Evolutionary conservation across 164 flowering plant species (phyloP).

Genomic region (Protea cynaroides): DNA sequence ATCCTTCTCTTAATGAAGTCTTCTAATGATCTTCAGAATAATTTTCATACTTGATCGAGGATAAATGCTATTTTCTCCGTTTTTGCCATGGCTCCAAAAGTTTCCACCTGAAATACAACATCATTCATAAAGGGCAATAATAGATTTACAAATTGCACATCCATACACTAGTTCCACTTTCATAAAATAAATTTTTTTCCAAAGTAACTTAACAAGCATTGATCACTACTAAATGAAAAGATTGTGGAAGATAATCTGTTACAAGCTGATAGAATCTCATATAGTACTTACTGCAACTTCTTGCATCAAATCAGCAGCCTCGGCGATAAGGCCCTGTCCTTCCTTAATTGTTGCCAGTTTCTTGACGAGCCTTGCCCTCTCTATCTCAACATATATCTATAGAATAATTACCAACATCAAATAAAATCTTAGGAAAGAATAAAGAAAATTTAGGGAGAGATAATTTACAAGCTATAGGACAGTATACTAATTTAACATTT

Average conservation of each 20-base stretch:
- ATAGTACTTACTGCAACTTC: conserved; percentile 58
- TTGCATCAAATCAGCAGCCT: conserved; percentile 85
- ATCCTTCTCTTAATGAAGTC: not conserved
- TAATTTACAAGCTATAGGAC: not conserved
- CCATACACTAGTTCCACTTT: no score
- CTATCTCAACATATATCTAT: conserved; percentile 76
- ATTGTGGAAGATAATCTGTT: no score
- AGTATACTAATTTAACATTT: not conserved
- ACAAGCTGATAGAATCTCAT: no score
- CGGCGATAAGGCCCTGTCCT: conserved; percentile 65
- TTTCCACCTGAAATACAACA: conserved; percentile 50
- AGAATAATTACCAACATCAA: not conserved
- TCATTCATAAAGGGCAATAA: not conserved
- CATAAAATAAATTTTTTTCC: no score
- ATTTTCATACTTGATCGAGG: conserved; percentile 59
- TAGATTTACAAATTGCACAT: not conserved
- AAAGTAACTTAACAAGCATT: no score
- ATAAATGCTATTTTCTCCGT: conserved; percentile 81
- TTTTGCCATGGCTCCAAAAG: conserved; percentile 86
- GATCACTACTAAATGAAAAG: no score
- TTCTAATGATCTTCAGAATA: not conserved
- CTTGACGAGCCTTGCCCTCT: conserved; percentile 59
- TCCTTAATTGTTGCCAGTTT: conserved; percentile 74
- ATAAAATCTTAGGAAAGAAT: not conserved
- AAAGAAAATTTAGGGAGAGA: not conserved